Evolutionary conservation across 176 grass and related monocot genomes (phyloP).

Genomic region (Carex myosuroides): DNA sequence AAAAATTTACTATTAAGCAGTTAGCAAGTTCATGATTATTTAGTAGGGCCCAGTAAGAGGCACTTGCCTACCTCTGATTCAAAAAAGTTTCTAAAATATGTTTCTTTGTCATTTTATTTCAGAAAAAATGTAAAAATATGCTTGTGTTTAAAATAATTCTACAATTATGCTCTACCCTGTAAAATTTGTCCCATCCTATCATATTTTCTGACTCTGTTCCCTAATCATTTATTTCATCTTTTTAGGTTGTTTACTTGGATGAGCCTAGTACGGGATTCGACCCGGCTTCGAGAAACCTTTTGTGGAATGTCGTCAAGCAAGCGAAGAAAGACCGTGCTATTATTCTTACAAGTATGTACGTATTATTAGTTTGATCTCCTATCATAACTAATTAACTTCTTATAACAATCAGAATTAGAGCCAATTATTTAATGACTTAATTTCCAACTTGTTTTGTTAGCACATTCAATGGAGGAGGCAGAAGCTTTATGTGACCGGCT

Average conservation of each 20-base stretch:
- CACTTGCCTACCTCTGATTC: too few species aligned
- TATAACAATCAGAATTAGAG: not conserved
- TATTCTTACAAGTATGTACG: constrained; percentile 71
- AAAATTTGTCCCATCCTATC: too few species aligned
- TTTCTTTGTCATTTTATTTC: too few species aligned
- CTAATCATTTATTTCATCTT: too few species aligned
- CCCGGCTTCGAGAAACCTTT: constrained; percentile 60
- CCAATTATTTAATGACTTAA: not conserved
- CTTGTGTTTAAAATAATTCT: too few species aligned
- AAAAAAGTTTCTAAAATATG: too few species aligned
- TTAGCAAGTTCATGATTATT: not conserved
- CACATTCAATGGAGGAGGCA: constrained; percentile 77
- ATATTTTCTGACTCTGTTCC: too few species aligned
- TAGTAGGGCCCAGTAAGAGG: too few species aligned
- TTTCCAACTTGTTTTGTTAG: constrained; percentile 25
- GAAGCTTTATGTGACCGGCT: constrained; percentile 29
- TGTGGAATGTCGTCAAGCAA: constrained; percentile 66
- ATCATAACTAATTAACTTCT: not conserved
- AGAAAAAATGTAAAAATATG: too few species aligned
- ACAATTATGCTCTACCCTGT: too few species aligned
- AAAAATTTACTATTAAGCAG: not conserved
- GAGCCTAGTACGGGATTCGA: constrained; percentile 81
- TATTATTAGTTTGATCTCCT: not conserved
- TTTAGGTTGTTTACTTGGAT: constrained; percentile 86
- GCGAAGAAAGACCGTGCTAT: constrained; percentile 78